Base-by-base conservation (phyloP, 2,329 filamentous ascomycete species). In the Cladorrhinum sp. region DNA sequence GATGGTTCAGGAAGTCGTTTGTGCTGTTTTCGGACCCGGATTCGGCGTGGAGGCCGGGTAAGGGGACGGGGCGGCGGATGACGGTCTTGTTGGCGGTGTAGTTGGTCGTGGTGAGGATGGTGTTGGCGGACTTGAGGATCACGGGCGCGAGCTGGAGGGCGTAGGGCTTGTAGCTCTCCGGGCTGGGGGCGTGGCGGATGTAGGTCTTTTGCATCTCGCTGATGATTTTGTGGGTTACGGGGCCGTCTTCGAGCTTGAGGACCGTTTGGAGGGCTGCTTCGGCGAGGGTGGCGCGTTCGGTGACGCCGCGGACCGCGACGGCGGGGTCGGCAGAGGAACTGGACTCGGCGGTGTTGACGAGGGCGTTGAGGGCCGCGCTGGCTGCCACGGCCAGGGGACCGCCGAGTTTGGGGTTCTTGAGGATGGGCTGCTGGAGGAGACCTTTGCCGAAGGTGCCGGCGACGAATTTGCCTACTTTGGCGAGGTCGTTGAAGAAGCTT, bases 231-330 rank as follows among this genome's bases (percentile, higher is more conserved):
- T 49, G 33, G 12, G 16, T 39, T 21, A 56, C 18, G 12, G 24
- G 42, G 16, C n/a, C 26, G 1, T 59, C 21, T n/a, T 60, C 49
- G 26, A 60, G 48, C 28, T 53, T 55, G 20, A 64, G 24, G 16
- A 64, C 53, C 5, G 60, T 46, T 16, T 64, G 62, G 26, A 64
- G 51, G 1, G 62, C 46, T 1, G 59, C 48, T 46, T 64, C 62
- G 46, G 62, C 59, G 12, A 61, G 39, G 10, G 61, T 21, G 26
- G 59, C 62, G 20, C 62, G 62, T 12, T 64, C 56, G 26, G 56
- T 39, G 2, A 33, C 16, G 30, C 33, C 52, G 4, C 16, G 14
- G 33, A 20, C 14, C 5, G 49, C 12, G 14, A 21, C 2, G 51
- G 18, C 16, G 5, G 42, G 42, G 16, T 24, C 24, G 14, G 33